These are phyloP conservation scores for Didymella lethalis DNA, from an alignment of 2,329 filamentous ascomycete species.

Conservation along the genomic window DNA sequence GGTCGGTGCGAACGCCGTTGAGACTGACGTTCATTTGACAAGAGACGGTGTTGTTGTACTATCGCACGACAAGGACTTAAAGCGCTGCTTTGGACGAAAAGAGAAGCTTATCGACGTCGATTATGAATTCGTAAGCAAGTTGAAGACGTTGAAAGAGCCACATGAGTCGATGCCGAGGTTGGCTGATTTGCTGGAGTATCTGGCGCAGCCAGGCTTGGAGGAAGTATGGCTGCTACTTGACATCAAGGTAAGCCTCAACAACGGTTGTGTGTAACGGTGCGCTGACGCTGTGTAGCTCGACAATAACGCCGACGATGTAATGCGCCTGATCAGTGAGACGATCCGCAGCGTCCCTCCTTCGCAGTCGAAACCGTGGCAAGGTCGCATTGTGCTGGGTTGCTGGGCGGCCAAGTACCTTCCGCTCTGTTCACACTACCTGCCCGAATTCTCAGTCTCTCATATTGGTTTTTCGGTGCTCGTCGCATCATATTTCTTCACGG, in stretches of 20 bases:
- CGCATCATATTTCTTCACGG: conserved; percentile 73
- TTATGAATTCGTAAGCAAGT: conserved; percentile 74
- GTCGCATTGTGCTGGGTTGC: conserved; percentile 79
- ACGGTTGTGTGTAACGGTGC: neutral
- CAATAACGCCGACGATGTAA: conserved; percentile 74
- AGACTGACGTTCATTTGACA: conserved; percentile 87
- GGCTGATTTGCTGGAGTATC: conserved; percentile 74
- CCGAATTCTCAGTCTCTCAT: conserved; percentile 69
- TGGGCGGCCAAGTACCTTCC: conserved; percentile 81
- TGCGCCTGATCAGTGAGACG: conserved; percentile 71
- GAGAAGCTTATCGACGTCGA: conserved; percentile 77
- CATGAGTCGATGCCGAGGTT: conserved; percentile 77
- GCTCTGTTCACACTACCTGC: conserved; percentile 67
- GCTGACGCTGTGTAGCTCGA: conserved; percentile 61
- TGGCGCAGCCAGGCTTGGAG: conserved; percentile 70
- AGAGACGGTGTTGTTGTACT: conserved; percentile 85
- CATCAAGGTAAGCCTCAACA: conserved; percentile 74
- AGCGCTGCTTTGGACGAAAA: conserved; percentile 81
- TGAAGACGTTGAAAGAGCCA: conserved; percentile 73
- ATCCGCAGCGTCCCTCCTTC: conserved; percentile 61
- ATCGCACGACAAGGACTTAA: conserved; percentile 79
- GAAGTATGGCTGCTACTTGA: conserved; percentile 84
- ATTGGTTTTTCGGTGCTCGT: conserved; percentile 73
- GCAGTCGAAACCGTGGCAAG: conserved; percentile 67
- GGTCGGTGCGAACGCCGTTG: conserved; percentile 79